Evolutionary conservation across 495 filamentous ascomycete species (phyloP), one percentile per base, ranked within the genome.

Genomic region (Tirmania nivea): DNA sequence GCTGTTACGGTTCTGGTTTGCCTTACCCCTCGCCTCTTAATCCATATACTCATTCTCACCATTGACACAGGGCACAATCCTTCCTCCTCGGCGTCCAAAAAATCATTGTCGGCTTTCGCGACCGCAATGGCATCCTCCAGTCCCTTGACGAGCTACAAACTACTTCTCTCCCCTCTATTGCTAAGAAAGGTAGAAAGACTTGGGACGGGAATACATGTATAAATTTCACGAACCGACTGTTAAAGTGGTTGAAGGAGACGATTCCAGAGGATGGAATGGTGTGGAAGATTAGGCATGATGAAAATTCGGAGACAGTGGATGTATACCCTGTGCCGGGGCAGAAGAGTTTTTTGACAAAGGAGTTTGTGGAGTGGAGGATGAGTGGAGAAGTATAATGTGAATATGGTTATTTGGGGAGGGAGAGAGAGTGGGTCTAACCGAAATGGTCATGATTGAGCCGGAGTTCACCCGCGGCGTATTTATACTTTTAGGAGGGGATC

Each of bases 121-220:
- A 75, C 20, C 74, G 73, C 47, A 63, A 80, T 54, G 92, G 92
- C 6, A 77, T 84, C 48, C 70, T 96, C 36, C 68, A 70, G 39
- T 70, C 72, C 20, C 54, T 89, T 2, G 73, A 88, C 61, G 84
- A 94, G 63, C 71, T 92, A 7, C 77, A 86, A 56, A 94, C 87
- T 1, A 70, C 72, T 17, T 72, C 66, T 37, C 82, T 99, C 37
- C 90, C 92, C 0, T 72, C 71, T 0, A 78, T 73, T 47, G 86
- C 90, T 34, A 76, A 78, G 58, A 73, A 74, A 35, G 65, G 72
- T 4, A 79, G 81, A 0, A 73, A 71, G 34, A 70, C 70, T 0
- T 97, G 90, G 90, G 81, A 94, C 66, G 87, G 82, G 1, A 86
- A 94, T 59, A 70, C 79, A 20, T 94, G 89, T 59, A 89, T 95